Evolutionary conservation across 2,329 filamentous ascomycete genomes (phyloP), one percentile per base, ranked within the genome.

Genomic region (Iodosphaeria phyllophila): DNA sequence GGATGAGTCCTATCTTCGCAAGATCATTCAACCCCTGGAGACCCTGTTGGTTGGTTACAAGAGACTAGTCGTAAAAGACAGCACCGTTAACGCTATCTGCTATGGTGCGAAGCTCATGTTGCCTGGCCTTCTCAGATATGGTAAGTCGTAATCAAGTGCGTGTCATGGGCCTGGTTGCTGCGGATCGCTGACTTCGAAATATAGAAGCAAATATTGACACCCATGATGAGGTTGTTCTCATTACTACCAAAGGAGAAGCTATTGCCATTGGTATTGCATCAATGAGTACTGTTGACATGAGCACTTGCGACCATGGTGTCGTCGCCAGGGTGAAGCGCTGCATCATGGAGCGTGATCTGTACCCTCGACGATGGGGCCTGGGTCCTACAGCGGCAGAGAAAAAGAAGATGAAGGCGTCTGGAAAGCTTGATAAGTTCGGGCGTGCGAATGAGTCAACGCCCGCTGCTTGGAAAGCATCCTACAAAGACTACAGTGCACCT

Each of bases 71-170:
- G 84, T 98, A 46, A 98, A 98, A 69, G 89, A 92, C 50, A 84
- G 75, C 42, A 79, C 79, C 15, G 84, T 98, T 42, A 95, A 93
- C 50, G 89, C 89, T 30, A 83, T 98, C 29, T 93, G 84, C 66
- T 95, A 95, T 52, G 89, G 89, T 56, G 89, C 89, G 23, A 95
- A 95, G 64, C 72, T 98, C 35, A 98, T 95, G 89, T 76, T 95
- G 55, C 89, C 89, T 24, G 89, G 89, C 58, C 66, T 98, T 28
- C 58, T 98, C 35, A 73, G 89, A 48, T 95, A 92, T 50, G 76
- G 75, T 80, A 60, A 39, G 69, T 56, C n/a, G n/a, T n/a, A n/a
- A n/a, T 22, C 22, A 12, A 19, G 13, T 20, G 20, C 2, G 34
- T 20, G 6, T 15, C 11, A 9, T 13, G 11, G 7, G 6, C 18